Evolutionary conservation across 306 rosid genomes (phyloP).

Genomic region (Quercus variabilis): DNA sequence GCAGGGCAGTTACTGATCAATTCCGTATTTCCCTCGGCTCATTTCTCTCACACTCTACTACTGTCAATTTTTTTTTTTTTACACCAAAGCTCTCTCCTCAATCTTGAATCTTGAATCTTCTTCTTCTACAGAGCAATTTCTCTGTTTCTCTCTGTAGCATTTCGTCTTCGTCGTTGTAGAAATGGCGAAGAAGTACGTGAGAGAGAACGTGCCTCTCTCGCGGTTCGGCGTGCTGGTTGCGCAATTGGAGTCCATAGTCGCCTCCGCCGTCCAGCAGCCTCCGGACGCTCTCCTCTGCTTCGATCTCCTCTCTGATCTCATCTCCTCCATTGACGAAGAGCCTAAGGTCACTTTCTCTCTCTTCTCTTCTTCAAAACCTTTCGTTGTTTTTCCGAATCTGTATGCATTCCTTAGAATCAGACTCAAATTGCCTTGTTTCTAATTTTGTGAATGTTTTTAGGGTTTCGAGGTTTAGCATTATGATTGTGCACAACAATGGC

Average conservation of each 20-base stretch:
- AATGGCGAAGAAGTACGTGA: conserved; percentile 57
- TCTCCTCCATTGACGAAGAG: conserved; percentile 83
- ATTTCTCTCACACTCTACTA: background rate
- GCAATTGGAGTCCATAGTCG: conserved; percentile 91
- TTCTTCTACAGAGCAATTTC: background rate
- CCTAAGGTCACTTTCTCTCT: conserved; percentile 54
- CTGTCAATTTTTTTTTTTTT: background rate
- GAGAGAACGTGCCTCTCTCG: conserved; percentile 75
- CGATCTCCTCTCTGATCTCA: conserved; percentile 99
- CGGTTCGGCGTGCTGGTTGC: conserved; percentile 95
- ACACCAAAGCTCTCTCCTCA: background rate
- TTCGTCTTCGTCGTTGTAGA: background rate
- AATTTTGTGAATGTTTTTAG: background rate
- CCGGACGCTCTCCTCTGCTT: conserved; percentile 95
- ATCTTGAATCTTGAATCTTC: background rate
- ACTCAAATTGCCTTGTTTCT: background rate
- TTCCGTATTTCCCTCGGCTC: background rate
- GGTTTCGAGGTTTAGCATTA: background rate
- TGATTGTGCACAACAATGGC: background rate
- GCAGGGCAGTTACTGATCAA: too few relatives aligned
- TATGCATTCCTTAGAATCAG: background rate
- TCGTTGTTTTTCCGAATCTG: background rate
- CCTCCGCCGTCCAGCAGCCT: conserved; percentile 76
- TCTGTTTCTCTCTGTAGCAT: background rate
- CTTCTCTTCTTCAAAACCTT: background rate